These are phyloP conservation scores for Nakazawaea ambrosiae DNA, from an alignment of 805 yeast species.

Conservation along the genomic window DNA sequence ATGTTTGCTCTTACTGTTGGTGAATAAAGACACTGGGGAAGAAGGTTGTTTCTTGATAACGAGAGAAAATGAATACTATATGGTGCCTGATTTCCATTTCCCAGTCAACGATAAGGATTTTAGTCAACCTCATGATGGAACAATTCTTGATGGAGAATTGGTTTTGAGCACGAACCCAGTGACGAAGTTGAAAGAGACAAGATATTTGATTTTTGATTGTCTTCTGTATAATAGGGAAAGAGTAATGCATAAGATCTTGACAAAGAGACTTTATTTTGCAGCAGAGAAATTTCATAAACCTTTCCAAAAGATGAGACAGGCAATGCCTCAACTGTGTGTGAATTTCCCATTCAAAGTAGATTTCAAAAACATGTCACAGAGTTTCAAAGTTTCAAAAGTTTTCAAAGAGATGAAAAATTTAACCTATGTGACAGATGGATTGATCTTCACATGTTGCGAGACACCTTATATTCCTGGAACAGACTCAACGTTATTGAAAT, in stretches of 20 bases:
- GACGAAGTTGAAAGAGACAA: constrained; percentile 53
- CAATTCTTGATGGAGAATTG: constrained; percentile 90
- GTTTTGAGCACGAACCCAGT: constrained; percentile 59
- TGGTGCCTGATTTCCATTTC: constrained; percentile 79
- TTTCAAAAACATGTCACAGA: constrained; percentile 81
- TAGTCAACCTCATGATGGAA: constrained; percentile 70
- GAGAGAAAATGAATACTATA: constrained; percentile 79
- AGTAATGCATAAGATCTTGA: constrained; percentile 63
- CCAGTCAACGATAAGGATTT: constrained; percentile 47
- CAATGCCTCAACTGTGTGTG: constrained; percentile 66
- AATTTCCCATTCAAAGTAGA: constrained; percentile 81
- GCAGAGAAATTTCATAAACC: constrained; percentile 79
- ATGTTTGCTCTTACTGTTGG: constrained; percentile 62
- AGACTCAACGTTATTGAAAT: constrained; percentile 76
- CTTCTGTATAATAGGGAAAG: constrained; percentile 73
- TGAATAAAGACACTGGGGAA: constrained; percentile 58
- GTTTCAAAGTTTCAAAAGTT: constrained; percentile 72
- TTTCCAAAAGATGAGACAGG: constrained; percentile 58
- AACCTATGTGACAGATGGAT: constrained; percentile 89
- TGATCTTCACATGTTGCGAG: constrained; percentile 86
- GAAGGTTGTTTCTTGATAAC: constrained; percentile 89
- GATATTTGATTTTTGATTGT: constrained; percentile 89
- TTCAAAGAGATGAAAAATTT: constrained; percentile 63
- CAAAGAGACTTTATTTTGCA: constrained; percentile 81
- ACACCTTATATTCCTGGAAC: constrained; percentile 88